Base-by-base conservation (phyloP, 1,284 basidiomycete genomes). In the Cystobasidiaceae sp. region DNA sequence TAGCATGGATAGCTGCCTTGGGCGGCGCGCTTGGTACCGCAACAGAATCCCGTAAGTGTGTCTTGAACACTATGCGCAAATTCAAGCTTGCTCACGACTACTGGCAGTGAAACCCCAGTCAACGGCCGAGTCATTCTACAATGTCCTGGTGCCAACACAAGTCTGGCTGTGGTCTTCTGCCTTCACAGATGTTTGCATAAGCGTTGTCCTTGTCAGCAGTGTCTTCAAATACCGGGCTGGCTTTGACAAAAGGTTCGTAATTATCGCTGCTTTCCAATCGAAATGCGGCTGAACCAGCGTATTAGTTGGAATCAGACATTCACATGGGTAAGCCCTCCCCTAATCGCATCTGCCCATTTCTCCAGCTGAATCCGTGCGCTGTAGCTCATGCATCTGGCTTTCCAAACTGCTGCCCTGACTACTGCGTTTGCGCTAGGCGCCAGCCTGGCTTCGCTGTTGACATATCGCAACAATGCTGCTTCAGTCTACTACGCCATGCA, bases 101-200 rank as follows among this genome's bases (percentile, higher is more conserved):
- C 15, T 23, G 2, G 13, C n/a, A 59, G 56, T 49, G 13, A 19
- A 13, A 19, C 44, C 28, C 8, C 45, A 49, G 27, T 32, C 45
- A 25, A 30, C 19, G 13, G 43, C 28, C 1, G 7, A 4, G 25
- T 37, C 56, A 15, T 46, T 43, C 45, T 56, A 39, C 41, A 27
- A 44, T 1, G 54, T 56, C 21, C 15, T 56, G 23, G 54, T 44
- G 2, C 28, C 37, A 5, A 43, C 54, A 6, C 54, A 56, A 21
- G 54, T 56, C 17, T 56, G 54, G 54, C 41, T 56, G 4, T 56
- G 54, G 54, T 41, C 54, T 15, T 56, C 54, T 28, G 54, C 54
- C 13, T 56, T 56, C 23, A 41, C 45, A n/a, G 54, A 56, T 19
- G 13, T 44, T 3, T 30, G 32, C 25, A 56, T 56, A 30, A 43